phyloP scores from a whole-genome alignment of 164 flowering plant species.

The Macadamia integrifolia region DNA sequence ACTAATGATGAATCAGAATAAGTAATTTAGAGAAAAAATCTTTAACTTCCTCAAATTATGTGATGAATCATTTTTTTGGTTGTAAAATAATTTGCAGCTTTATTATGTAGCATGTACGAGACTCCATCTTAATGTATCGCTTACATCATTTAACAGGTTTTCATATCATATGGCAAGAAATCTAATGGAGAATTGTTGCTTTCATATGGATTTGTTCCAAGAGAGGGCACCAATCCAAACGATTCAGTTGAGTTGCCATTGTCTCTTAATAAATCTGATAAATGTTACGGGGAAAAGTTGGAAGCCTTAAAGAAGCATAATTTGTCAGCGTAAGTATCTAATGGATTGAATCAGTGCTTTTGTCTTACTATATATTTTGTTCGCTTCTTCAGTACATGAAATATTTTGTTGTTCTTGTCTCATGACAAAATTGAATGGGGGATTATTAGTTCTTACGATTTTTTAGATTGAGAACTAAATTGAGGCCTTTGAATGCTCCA shows the following conservation, averaged over 20 bases:
- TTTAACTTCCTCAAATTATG: no score
- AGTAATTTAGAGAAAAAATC: no score
- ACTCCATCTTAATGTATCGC: background rate
- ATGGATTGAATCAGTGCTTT: background rate
- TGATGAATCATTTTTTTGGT: background rate
- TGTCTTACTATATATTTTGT: background rate
- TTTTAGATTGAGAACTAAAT: no score
- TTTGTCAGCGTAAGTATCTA: conserved; percentile 56
- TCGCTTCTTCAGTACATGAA: background rate
- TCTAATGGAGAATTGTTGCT: conserved; percentile 94
- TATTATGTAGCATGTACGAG: background rate
- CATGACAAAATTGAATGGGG: background rate
- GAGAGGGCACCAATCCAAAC: conserved; percentile 79
- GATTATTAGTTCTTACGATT: background rate
- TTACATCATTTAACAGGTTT: conserved; percentile 48
- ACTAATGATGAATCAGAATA: no score
- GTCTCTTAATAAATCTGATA: conserved; percentile 67
- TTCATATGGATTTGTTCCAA: conserved; percentile 96
- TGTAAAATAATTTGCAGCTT: no score
- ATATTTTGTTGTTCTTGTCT: background rate
- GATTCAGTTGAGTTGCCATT: conserved; percentile 81
- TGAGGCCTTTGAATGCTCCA: no score
- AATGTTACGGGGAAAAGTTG: conserved; percentile 67
- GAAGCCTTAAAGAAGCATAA: conserved; percentile 70
- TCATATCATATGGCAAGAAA: conserved; percentile 94